Conservation (phyloP, 2,329 filamentous ascomycete genomes). For the Arthrobotrys sinensis region DNA sequence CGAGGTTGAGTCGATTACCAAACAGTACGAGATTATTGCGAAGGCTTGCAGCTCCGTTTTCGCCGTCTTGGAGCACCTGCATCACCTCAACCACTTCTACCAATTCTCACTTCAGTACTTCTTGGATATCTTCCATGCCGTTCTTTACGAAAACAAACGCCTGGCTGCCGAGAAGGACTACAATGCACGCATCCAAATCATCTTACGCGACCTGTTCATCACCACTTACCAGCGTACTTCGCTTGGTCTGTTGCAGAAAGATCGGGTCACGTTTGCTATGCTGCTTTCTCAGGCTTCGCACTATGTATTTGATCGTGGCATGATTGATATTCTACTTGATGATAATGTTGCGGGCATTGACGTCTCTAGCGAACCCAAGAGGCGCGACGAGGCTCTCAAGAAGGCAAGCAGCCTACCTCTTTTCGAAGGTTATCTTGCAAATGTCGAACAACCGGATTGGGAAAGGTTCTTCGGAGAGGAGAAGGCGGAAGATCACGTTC, state of each 20-base stretch:
- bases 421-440: slow-evolving; percentile 80
- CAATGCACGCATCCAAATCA: slow-evolving; percentile 85
- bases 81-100: slow-evolving; percentile 99
- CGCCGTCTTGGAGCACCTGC: slow-evolving; percentile 94
- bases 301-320: slow-evolving; percentile 90
- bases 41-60: slow-evolving; percentile 97
- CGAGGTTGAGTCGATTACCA: slow-evolving; percentile 95
- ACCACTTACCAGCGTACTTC: slow-evolving; percentile 97
- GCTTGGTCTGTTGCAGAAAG: slow-evolving; percentile 90
- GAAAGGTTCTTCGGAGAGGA: slow-evolving; percentile 87
- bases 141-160: slow-evolving; percentile 84
- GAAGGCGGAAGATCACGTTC: slow-evolving; percentile 86
- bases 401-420: slow-evolving; percentile 78
- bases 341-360: slow-evolving; percentile 82
- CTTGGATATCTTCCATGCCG: slow-evolving; percentile 94
- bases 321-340: slow-evolving; percentile 90
- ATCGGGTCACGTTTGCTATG: slow-evolving; percentile 93
- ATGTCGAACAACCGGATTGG: slow-evolving; percentile 78
- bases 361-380: slow-evolving; percentile 78
- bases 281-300: slow-evolving; percentile 96
- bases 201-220: slow-evolving; percentile 91
- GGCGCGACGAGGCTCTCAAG: slow-evolving; percentile 78
- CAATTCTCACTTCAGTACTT: slow-evolving; percentile 99
- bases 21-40: slow-evolving; percentile 93
- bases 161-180: slow-evolving; percentile 80